These are phyloP conservation scores for Rubus idaeus DNA, from an alignment of 306 rosid species.

Conservation along the genomic window DNA sequence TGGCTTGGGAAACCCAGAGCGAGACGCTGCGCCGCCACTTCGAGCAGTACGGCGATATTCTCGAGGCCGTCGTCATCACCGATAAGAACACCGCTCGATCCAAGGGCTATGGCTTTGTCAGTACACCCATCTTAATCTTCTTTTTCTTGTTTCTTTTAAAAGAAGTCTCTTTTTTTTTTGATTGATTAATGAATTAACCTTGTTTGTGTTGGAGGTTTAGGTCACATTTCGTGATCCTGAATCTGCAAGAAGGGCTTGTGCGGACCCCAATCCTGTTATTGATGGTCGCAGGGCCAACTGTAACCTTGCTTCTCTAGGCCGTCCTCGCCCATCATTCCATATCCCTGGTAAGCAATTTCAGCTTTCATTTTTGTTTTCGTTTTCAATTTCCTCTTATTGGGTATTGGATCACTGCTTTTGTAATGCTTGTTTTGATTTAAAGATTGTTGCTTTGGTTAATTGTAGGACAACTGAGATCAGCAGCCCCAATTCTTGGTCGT, in stretches of 20 bases:
- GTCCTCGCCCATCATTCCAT: conserved; percentile 18
- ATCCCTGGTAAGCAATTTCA: conserved; percentile 4
- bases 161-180: too few species aligned
- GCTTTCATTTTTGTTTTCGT: not conserved
- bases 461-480: conserved; percentile 22
- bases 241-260: conserved; percentile 66
- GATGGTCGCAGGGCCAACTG: conserved; percentile 79
- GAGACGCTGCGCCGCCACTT: conserved; percentile 28
- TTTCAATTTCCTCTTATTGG: not conserved
- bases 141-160: too few species aligned
- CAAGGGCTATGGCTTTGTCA: conserved; percentile 45
- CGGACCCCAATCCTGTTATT: conserved; percentile 60
- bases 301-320: conserved; percentile 37
- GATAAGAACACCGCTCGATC: conserved; percentile 38
- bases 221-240: conserved; percentile 73
- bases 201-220: conserved; percentile 25
- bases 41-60: conserved; percentile 38
- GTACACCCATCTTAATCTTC: not conserved
- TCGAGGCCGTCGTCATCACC: conserved; percentile 39
- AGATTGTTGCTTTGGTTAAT: not conserved
- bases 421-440: not conserved
- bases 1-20: conserved; percentile 40
- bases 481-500: conserved; percentile 13
- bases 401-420: not conserved
- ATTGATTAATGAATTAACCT: too few species aligned